Evolutionary conservation across 108 stramenopile species (phyloP).

Genomic region (Chaetoceros tenuissimus): DNA sequence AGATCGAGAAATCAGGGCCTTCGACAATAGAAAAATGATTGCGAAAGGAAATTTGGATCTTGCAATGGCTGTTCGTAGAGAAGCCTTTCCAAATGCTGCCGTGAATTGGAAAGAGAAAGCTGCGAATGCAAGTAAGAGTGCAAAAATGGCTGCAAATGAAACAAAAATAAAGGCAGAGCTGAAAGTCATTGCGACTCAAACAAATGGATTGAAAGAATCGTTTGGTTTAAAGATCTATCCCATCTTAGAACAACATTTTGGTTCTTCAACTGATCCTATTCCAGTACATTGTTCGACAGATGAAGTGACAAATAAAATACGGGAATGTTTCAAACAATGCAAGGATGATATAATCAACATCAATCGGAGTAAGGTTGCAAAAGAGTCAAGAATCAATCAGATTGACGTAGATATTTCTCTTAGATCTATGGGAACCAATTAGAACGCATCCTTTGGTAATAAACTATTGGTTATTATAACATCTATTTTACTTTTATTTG

Average conservation of each 20-base stretch:
- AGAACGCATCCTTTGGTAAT: too few species aligned
- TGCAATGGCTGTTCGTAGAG: conserved; percentile 43
- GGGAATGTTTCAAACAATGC: neutral
- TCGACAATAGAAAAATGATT: conserved; percentile 45
- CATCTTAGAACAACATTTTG: conserved; percentile 33
- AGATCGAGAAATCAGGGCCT: conserved; percentile 68
- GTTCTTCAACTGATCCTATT: neutral
- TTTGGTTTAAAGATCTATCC: conserved; percentile 59
- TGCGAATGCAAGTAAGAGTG: conserved; percentile 59
- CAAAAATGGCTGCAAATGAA: conserved; percentile 47
- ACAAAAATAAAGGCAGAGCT: conserved; percentile 65
- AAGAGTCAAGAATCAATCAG: neutral
- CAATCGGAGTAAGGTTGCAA: neutral
- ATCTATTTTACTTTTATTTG: too few species aligned
- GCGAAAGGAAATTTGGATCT: conserved; percentile 44
- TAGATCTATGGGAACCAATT: neutral
- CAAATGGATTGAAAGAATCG: conserved; percentile 60
- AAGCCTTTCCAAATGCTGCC: conserved; percentile 51
- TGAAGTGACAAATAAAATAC: neutral
- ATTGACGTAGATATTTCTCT: neutral
- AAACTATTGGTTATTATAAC: too few species aligned
- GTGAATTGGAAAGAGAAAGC: conserved; percentile 53
- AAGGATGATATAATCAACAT: neutral
- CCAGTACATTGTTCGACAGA: neutral
- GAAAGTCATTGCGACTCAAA: conserved; percentile 42